Base-by-base conservation (phyloP, 108 stramenopile genomes). In the Discostella pseudostelligera region DNA sequence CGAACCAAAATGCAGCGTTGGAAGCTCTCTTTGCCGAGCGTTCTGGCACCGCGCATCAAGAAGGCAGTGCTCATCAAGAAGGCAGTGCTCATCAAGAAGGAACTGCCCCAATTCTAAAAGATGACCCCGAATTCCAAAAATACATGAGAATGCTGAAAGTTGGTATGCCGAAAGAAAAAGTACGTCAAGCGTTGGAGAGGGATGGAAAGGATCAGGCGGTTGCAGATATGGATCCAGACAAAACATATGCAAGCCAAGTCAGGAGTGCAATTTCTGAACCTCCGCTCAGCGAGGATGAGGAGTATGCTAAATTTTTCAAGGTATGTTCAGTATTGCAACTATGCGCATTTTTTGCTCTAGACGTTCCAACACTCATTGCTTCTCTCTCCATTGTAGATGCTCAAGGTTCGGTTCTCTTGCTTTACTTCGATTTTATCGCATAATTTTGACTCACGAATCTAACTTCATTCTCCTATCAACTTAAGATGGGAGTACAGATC, bases 121-220 rank as follows among this genome's bases (percentile, higher is more conserved):
- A 85, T 43, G 88, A 94, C 54, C 87, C 88, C 20, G 74, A 83
- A 48, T 94, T 83, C 66, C 65, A 78, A 59, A 82, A 80, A 50
- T 82, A 82, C 60, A 65, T 70, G 43, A 79, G 79, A 64, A 82
- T 82, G 81, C 65, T 76, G 9, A 70, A 80, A 37, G 59, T 82
- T 42, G 81, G 81, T 9, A 58, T 82, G 55, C 81, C 81, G 0
- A 37, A 50, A 46, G 81, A 58, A 25, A 44, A 63, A 42, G 73
- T 82, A 10, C 57, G 70, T 42, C 78, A 90, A 57, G 86, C 89
- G 6, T 60, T 87, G 55, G 72, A 74, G 46, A 69, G 84, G 56
- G 90, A 92, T 48, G 86, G 75, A 26, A 79, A 84, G 62, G 83
- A 88, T 62, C 77, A 71, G 19, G 51, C 59, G 19, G 59, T 92